Conservation (phyloP, 1,284 basidiomycete genomes). For the Ceratobasidium theobromae region DNA sequence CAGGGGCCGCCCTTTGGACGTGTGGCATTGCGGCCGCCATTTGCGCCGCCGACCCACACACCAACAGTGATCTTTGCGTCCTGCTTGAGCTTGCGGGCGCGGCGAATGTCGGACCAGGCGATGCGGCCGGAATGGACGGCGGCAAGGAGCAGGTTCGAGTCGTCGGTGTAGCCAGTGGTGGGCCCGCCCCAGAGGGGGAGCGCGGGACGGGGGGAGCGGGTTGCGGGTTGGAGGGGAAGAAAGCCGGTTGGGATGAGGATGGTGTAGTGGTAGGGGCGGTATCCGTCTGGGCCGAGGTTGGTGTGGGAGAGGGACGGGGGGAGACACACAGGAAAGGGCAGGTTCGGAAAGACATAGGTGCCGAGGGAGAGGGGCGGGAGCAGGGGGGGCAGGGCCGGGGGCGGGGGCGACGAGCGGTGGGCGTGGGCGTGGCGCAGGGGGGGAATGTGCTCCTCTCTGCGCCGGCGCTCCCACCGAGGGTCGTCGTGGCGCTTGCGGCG, state of each 20-base stretch:
- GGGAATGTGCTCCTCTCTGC: neutral
- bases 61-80: slow-evolving; percentile 32
- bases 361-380: slow-evolving; percentile 33
- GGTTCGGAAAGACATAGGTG: slow-evolving; percentile 35
- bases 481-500: slow-evolving; percentile 7
- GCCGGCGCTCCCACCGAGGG: neutral
- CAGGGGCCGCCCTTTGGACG: slow-evolving; percentile 19
- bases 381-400: slow-evolving; percentile 1
- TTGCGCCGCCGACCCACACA: slow-evolving; percentile 30
- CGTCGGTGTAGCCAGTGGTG: slow-evolving; percentile 35
- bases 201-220: slow-evolving; percentile 5
- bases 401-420: slow-evolving; percentile 20
- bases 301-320: neutral
- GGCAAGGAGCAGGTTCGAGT: slow-evolving; percentile 34
- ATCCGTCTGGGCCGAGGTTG: slow-evolving; percentile 17
- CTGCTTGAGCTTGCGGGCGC: neutral
- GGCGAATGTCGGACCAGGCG: slow-evolving; percentile 10
- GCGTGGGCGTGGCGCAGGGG: too few relatives aligned
- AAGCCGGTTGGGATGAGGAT: slow-evolving; percentile 11
- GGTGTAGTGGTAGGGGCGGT: slow-evolving; percentile 25
- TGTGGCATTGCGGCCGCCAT: slow-evolving; percentile 1
- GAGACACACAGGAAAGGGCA: slow-evolving; percentile 32
- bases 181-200: slow-evolving; percentile 15
- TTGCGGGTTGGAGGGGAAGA: slow-evolving; percentile 3
- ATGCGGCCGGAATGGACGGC: slow-evolving; percentile 6